Base-by-base conservation (phyloP, 208 protist species). In the Wallacemonas sp. region DNA sequence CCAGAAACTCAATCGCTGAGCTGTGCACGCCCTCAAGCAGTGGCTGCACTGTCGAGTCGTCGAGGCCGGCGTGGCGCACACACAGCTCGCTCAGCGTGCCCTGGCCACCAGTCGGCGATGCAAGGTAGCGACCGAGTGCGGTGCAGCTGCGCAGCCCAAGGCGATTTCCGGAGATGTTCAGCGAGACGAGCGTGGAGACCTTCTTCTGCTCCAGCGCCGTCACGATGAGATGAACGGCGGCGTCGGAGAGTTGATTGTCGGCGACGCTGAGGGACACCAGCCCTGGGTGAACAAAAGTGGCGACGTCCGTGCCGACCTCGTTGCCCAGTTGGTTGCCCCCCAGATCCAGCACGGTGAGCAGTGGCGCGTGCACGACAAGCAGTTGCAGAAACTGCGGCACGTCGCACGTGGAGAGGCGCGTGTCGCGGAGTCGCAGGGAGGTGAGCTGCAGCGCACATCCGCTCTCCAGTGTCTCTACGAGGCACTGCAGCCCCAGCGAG, bases 231-330 rank as follows among this genome's bases (percentile, higher is more conserved):
- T 58, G 30, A 58, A 58, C 9, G 29, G 71, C 74, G 0, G 33
- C 62, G 62, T 91, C 81, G 14, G 65, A 48, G n/a, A 92, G 23
- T 9, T 63, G 64, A 49, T 88, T 92, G 21, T 70, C 78, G 56
- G 77, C 76, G 32, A 92, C 29, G 57, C 85, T 81, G 4, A 92
- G 69, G 30, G 70, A 62, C 16, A 48, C 56, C 4, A 92, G 65
- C 14, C 60, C 56, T 5, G 70, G 63, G n/a, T 67, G 61, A 5
- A 68, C 61, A 14, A 39, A 21, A 41, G 36, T 14, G 5, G 62
- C 62, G 34, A 67, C 27, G 17, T 36, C 47, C 2, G 9, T 12
- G 14, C 29, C 44, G 24, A 60, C 46, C 47, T 67, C 62, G 47
- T 67, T 30, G 34, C 47, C 48, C 9, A 76, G 57, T 1, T 69